These are phyloP conservation scores for Nicotiana tabacum DNA, from an alignment of 257 asterid species.

Conservation along the genomic window DNA sequence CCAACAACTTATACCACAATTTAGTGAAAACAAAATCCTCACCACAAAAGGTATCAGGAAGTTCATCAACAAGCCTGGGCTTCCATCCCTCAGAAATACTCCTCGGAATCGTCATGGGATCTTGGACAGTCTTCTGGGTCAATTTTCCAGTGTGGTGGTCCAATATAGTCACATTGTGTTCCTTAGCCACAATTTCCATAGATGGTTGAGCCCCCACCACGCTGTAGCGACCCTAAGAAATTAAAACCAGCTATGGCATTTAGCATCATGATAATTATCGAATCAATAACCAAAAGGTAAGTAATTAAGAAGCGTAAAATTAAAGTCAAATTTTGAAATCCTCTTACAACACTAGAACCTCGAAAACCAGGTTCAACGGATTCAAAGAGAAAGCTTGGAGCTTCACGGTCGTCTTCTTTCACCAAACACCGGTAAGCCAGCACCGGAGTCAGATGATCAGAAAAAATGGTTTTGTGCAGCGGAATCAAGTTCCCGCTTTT, in stretches of 20 bases:
- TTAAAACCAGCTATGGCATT: neutral
- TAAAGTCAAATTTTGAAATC: neutral
- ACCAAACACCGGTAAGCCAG: constrained; percentile 93
- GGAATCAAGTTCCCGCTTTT: constrained; percentile 66
- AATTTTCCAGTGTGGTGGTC: constrained; percentile 54
- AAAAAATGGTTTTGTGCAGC: constrained; percentile 60
- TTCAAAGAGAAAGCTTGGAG: constrained; percentile 88
- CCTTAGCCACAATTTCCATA: constrained; percentile 73
- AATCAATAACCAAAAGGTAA: neutral
- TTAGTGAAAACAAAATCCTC: constrained; percentile 11
- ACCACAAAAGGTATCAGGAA: constrained; percentile 90
- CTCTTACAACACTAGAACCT: constrained; percentile 59
- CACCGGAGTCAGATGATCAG: constrained; percentile 91
- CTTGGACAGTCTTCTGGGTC: constrained; percentile 47
- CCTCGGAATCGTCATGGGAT: constrained; percentile 68
- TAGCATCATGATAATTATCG: neutral
- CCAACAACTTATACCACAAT: neutral
- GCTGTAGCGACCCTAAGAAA: constrained; percentile 77
- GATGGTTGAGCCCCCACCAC: constrained; percentile 85
- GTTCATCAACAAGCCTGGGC: constrained; percentile 56
- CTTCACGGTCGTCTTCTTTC: constrained; percentile 79
- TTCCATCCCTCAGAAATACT: constrained; percentile 68
- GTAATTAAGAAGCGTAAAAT: no score
- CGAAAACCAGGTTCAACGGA: constrained; percentile 78
- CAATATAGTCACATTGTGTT: constrained; percentile 55